Evolutionary conservation across 2,329 filamentous ascomycete species (phyloP), one percentile per base, ranked within the genome.

Genomic region (Colletotrichum musicola): DNA sequence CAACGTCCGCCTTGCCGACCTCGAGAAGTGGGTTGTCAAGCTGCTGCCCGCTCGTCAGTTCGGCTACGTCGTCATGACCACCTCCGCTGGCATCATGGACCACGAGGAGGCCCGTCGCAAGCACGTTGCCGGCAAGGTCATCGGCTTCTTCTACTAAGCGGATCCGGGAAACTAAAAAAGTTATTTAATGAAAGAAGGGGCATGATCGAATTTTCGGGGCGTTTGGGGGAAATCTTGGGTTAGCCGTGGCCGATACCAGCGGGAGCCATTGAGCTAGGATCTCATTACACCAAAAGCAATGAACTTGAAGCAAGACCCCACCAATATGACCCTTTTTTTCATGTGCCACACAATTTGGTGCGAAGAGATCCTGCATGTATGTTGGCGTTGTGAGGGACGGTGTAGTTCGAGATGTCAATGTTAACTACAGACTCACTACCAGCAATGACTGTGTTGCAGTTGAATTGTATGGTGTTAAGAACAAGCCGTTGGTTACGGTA

Each of bases 1-100:
- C 93, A 98, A 98, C 90, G 93, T 99, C 85, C 94, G 95, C 84
- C 94, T 99, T 81, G 87, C 89, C 80, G 96, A 99, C 79, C 90
- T 99, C 82, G 96, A 99, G 93, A 98, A 98, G 90, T 99, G 96
- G 96, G 94, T 98, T 79, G 94, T 97, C 87, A 97, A 97, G 91
- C 93, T 99, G 81, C 91, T 99, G 74, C 96, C 96, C 76, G 95
- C 96, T 76, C 96, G 96, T 98, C 96, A 99, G 88, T 99, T 99
- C 90, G 96, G 96, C 81, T 98, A 94, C 88, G 94, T 99, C 81
- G 94, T 99, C 85, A 92, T 99, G 80, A 99, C 96, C 84, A 99
- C 67, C 46, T 69, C 67, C 27, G 68, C 64, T 58, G 64, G 96
- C 84, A 99, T 99, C 85, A 98, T 99, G 95, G 96, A 99, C 89